Base-by-base conservation (phyloP, 1,284 basidiomycete genomes). In the Malassezia obtusa region DNA sequence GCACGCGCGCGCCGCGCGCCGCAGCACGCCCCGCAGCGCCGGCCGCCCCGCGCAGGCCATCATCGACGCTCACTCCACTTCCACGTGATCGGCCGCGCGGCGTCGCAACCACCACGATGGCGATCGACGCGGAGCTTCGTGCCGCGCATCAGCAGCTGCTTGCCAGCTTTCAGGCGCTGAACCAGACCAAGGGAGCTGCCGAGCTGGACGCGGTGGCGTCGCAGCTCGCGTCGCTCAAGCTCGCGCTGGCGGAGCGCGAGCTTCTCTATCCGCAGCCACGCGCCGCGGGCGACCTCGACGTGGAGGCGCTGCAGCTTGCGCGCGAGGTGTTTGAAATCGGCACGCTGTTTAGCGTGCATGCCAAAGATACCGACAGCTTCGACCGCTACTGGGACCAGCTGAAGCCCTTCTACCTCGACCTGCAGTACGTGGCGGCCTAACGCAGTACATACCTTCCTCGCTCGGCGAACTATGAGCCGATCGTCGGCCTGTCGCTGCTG, bases 311-410 rank as follows among this genome's bases (percentile, higher is more conserved):
- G 1, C 48, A 57, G 7, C 7, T 69, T 30, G 64, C 77, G 87
- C 86, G 92, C 60, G 88, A 94, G 59, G 87, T 95, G 49, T 83
- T 98, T 52, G 92, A 96, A 78, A 84, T 95, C 64, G 92, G 90
- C 41, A 88, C 91, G 15, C 86, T 94, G 77, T 86, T 86, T 78
- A 89, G 90, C 57, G 85, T 98, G 71, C 81, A 89, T 38, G 81
- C 83, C 59, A 82, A 83, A 71, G 88, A 95, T 75, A 83, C 94
- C 12, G 83, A 87, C 38, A 85, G 87, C 0, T 99, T 98, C 73
- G 88, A 92, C 73, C 83, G 91, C 60, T 98, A 95, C 76, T 89
- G 92, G 75, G 84, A 87, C 14, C 87, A 94, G 71, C 80, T 98
- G 5, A 84, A 86, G 63, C 84, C 86, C 0, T 95, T 91, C 78